These are phyloP conservation scores for Polysphondylium violaceum DNA, from an alignment of 78 protist species.

Conservation along the genomic window DNA sequence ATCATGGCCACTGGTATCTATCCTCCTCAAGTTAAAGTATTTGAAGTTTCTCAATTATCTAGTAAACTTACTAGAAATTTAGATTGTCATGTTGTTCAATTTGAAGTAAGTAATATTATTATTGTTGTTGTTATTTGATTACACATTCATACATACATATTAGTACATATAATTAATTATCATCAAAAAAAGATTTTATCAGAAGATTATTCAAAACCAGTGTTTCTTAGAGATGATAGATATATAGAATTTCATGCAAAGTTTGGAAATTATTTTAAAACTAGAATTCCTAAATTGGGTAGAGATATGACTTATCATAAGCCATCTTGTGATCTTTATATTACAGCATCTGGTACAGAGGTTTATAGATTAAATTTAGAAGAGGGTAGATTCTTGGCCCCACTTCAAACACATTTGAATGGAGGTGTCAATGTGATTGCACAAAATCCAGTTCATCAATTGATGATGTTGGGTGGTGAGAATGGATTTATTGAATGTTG, in stretches of 20 bases:
- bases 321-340: slow-evolving; percentile 84
- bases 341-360: slow-evolving; percentile 69
- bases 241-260: slow-evolving; percentile 95
- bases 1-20: slow-evolving; percentile 93
- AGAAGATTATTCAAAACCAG: slow-evolving; percentile 96
- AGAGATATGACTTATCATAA: slow-evolving; percentile 93
- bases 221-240: slow-evolving; percentile 89
- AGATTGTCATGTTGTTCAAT: slow-evolving; percentile 83
- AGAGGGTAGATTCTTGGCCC: slow-evolving; percentile 92
- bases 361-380: slow-evolving; percentile 91
- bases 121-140: background rate
- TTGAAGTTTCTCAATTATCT: slow-evolving; percentile 91
- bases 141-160: background rate
- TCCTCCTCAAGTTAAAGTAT: slow-evolving; percentile 95
- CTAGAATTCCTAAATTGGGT: slow-evolving; percentile 92
- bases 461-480: slow-evolving; percentile 83
- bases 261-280: slow-evolving; percentile 88
- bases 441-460: slow-evolving; percentile 66
- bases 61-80: slow-evolving; percentile 92
- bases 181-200: slow-evolving; percentile 75
- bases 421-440: slow-evolving; percentile 76
- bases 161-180: background rate
- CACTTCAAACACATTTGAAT: slow-evolving; percentile 56
- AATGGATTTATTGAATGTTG: slow-evolving; percentile 84
- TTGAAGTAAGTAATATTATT: slow-evolving; percentile 54